These are phyloP conservation scores for Verticillium zaregamsianum DNA, from an alignment of 2,329 filamentous ascomycete genomes.

Conservation along the genomic window DNA sequence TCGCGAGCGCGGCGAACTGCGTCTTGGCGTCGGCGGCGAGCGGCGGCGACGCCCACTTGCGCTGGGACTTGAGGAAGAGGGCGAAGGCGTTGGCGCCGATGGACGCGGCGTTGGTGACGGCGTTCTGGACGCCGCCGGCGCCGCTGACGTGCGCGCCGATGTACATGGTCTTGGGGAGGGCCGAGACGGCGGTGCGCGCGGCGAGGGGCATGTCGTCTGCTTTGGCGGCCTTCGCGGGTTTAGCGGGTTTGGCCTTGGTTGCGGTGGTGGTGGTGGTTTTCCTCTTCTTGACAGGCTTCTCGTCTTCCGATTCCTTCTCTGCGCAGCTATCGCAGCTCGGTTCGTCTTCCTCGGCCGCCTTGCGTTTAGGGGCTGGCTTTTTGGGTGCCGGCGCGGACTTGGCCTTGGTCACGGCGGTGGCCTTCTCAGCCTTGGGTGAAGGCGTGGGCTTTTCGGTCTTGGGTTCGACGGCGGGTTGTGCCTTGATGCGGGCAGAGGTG, in stretches of 20 bases:
- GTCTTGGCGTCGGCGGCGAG: constrained; percentile 63
- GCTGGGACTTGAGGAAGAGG: constrained; percentile 91
- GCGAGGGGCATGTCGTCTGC: constrained; percentile 59
- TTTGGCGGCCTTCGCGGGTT: constrained; percentile 26
- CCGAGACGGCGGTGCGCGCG: constrained; percentile 57
- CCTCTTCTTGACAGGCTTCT: constrained; percentile 37
- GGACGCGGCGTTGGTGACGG: constrained; percentile 70
- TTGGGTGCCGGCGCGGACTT: constrained; percentile 16
- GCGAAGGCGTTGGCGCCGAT: constrained; percentile 93
- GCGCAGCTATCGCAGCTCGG: constrained; percentile 17
- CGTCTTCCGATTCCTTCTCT: constrained; percentile 13
- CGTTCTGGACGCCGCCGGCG: constrained; percentile 88
- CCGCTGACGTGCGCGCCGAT: constrained; percentile 90
- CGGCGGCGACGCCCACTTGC: constrained; percentile 86
- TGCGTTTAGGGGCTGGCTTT: constrained; percentile 1
- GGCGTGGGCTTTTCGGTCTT: background rate
- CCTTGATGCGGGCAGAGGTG: constrained; percentile 26
- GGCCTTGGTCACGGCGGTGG: constrained; percentile 13
- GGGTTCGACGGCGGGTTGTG: constrained; percentile 4
- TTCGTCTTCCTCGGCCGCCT: constrained; percentile 14
- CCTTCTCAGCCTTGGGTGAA: constrained; percentile 8
- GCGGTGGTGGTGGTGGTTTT: constrained; percentile 20
- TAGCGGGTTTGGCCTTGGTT: background rate
- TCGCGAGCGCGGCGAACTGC: constrained; percentile 66
- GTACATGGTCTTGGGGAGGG: constrained; percentile 67